Evolutionary conservation across 176 grass and related monocot species (phyloP).

Genomic region (Aegilops tauschii): DNA sequence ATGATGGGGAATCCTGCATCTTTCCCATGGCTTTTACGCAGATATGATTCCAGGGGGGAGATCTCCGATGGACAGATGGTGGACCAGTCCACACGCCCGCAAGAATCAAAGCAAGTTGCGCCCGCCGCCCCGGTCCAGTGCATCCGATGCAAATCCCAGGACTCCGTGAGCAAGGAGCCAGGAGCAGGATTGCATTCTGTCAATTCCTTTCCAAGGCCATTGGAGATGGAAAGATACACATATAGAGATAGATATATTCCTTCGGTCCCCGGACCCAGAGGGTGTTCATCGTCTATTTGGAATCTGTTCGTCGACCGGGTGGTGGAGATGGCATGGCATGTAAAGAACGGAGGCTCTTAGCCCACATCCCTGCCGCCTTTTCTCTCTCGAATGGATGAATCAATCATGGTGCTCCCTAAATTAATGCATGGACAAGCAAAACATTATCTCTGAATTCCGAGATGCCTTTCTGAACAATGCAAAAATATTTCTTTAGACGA

Average conservation of each 20-base stretch:
- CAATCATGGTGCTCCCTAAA: background rate
- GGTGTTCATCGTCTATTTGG: constrained; percentile 16
- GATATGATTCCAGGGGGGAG: constrained; percentile 45
- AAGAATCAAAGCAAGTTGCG: constrained; percentile 40
- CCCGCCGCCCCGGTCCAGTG: constrained; percentile 3
- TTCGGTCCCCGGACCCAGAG: background rate
- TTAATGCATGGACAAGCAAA: background rate
- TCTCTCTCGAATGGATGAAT: background rate
- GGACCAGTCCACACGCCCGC: background rate
- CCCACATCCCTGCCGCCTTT: constrained; percentile 11
- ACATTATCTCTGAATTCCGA: background rate
- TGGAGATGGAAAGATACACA: constrained; percentile 37
- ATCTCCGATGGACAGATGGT: constrained; percentile 22
- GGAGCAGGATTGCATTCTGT: constrained; percentile 25
- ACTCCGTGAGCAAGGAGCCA: constrained; percentile 25
- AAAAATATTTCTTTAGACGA: background rate
- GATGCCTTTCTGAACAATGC: background rate
- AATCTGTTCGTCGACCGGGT: constrained; percentile 8
- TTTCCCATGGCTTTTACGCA: constrained; percentile 12
- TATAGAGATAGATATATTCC: constrained; percentile 34
- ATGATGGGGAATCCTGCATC: constrained; percentile 50
- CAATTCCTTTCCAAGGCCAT: constrained; percentile 45
- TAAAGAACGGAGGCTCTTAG: constrained; percentile 37
- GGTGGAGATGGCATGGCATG: background rate
- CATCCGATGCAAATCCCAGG: constrained; percentile 29